These are phyloP conservation scores for Schoenoplectus tabernaemontani DNA, from an alignment of 202 grass and related monocot genomes.

Conservation along the genomic window DNA sequence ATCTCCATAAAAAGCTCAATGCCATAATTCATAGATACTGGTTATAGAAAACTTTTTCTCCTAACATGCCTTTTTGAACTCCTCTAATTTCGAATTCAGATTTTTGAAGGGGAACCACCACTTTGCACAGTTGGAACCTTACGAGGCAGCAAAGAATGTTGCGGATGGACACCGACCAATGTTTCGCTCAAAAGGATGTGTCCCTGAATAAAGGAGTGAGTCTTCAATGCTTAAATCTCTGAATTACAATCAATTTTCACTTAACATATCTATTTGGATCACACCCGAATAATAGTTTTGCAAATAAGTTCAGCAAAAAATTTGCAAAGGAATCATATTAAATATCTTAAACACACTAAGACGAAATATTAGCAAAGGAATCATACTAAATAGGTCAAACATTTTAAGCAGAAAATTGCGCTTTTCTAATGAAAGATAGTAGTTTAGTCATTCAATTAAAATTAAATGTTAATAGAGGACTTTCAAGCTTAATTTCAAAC, in stretches of 20 bases:
- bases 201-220: slow-evolving; percentile 77
- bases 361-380: background rate
- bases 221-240: slow-evolving; percentile 17
- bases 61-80: background rate
- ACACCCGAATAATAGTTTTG: background rate
- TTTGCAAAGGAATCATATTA: background rate
- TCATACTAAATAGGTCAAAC: too few relatives aligned
- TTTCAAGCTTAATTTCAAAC: background rate
- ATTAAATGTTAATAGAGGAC: background rate
- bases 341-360: background rate
- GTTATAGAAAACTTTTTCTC: background rate
- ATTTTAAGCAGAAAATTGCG: background rate
- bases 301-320: background rate
- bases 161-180: slow-evolving; percentile 71
- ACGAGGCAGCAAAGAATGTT: slow-evolving; percentile 85
- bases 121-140: slow-evolving; percentile 77
- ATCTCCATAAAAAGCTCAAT: slow-evolving; percentile 97
- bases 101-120: slow-evolving; percentile 88
- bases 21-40: slow-evolving; percentile 71
- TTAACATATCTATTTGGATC: background rate
- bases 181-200: slow-evolving; percentile 62
- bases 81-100: slow-evolving; percentile 48
- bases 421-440: background rate
- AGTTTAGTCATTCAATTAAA: background rate
- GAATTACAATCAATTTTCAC: background rate